Percentiles rank a stretch among this genome's conserved stretches.
Evolutionary conservation across 345 rosid genomes (phyloP).

Genomic region (Eucalyptus viminalis): DNA sequence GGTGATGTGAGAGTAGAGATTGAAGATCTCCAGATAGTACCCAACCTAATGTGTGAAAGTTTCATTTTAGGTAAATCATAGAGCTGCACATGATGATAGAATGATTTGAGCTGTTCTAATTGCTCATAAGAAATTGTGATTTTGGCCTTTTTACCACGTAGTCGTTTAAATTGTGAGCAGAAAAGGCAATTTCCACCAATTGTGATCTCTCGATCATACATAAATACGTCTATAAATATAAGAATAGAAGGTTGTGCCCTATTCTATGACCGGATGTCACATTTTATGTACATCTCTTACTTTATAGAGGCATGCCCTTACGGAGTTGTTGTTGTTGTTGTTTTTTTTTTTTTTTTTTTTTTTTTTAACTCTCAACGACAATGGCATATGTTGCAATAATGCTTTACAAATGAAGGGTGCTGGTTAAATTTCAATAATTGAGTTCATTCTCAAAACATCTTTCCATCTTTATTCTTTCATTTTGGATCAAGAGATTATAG

Average conservation of each 20-base stretch:
- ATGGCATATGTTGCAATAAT: not conserved
- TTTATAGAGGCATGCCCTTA: not conserved
- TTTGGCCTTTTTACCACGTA: not conserved
- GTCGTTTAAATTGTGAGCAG: not conserved
- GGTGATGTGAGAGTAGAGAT: not conserved
- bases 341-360: too few relatives aligned
- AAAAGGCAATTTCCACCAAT: not conserved
- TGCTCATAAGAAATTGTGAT: not conserved
- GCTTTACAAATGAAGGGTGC: not conserved
- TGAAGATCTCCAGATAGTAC: not conserved
- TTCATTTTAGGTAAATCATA: not conserved
- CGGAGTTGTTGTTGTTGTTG: too few relatives aligned
- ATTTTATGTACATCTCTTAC: not conserved
- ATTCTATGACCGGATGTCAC: not conserved
- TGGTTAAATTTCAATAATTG: not conserved
- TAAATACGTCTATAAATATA: not conserved
- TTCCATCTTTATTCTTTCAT: not conserved
- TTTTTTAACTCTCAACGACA: not conserved
- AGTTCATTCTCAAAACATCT: not conserved
- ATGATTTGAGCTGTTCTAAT: not conserved
- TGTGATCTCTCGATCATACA: not conserved
- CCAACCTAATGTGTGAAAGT: not conserved
- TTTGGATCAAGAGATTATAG: not conserved
- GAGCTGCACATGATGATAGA: not conserved
- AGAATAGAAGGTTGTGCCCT: not conserved